Evolutionary conservation across 2,329 filamentous ascomycete genomes (phyloP).

Genomic region (Aspergillus sp.): DNA sequence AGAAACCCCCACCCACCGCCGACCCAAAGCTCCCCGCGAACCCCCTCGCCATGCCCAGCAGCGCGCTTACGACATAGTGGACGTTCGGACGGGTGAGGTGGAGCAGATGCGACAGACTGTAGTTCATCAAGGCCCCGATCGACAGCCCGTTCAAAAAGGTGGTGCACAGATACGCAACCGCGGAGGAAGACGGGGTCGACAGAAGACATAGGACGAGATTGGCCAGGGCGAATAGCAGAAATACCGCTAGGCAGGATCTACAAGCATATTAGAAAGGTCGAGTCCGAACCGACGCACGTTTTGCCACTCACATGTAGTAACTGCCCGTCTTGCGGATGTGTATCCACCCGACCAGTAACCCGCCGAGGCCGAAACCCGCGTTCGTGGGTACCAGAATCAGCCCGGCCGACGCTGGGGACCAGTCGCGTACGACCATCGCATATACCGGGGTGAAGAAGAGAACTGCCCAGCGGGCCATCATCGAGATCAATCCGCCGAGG

Average conservation of each 20-base stretch:
- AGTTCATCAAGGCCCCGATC: constrained; percentile 73
- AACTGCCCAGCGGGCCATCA: constrained; percentile 77
- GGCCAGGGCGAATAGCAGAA: constrained; percentile 61
- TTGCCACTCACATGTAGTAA: constrained; percentile 60
- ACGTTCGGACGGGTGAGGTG: constrained; percentile 66
- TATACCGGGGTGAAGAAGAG: constrained; percentile 81
- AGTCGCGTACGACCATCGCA: constrained; percentile 71
- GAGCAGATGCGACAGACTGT: constrained; percentile 75
- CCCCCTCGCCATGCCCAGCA: constrained; percentile 76
- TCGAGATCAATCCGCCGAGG: constrained; percentile 70
- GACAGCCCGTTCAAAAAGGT: constrained; percentile 71
- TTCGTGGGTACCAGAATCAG: constrained; percentile 80
- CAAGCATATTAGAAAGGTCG: background rate
- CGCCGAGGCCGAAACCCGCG: constrained; percentile 71
- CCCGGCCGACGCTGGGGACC: constrained; percentile 68
- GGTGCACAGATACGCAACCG: constrained; percentile 55
- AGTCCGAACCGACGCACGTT: background rate
- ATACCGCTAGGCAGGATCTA: constrained; percentile 58
- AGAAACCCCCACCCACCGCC: constrained; percentile 74
- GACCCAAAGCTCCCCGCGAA: constrained; percentile 81
- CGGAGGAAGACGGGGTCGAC: constrained; percentile 53
- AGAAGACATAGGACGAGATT: constrained; percentile 58
- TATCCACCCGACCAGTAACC: constrained; percentile 69
- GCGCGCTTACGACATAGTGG: constrained; percentile 73
- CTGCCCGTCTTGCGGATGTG: constrained; percentile 72